Conservation (phyloP, 768 basidiomycete genomes). For the Dioszegia aurantiaca region DNA sequence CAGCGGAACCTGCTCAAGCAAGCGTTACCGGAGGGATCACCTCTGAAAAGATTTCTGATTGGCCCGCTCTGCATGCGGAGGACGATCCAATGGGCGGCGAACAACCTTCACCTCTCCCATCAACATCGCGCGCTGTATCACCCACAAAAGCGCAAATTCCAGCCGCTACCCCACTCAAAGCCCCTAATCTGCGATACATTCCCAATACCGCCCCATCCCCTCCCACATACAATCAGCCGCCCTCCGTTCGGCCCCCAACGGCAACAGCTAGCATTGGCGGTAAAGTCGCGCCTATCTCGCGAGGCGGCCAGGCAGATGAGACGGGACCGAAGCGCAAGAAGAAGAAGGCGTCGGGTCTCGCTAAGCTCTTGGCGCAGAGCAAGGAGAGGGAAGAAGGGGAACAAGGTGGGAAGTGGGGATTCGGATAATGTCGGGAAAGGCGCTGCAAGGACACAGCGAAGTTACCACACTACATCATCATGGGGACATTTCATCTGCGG, state of each 20-base stretch:
- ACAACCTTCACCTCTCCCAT: neutral
- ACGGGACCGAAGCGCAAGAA: constrained; percentile 21
- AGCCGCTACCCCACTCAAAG: constrained; percentile 8
- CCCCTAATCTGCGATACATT: constrained; percentile 27
- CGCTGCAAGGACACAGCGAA: neutral
- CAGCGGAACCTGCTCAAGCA: no score
- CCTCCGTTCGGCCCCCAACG: constrained; percentile 11
- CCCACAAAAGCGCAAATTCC: neutral
- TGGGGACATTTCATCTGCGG: no score
- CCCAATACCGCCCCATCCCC: constrained; percentile 24
- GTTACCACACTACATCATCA: no score
- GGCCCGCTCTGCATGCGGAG: neutral
- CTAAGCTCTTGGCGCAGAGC: constrained; percentile 43
- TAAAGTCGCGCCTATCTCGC: neutral
- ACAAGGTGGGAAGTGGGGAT: constrained; percentile 24
- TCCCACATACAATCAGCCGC: constrained; percentile 33
- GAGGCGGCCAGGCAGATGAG: constrained; percentile 6
- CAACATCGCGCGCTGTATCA: no score
- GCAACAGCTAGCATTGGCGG: neutral
- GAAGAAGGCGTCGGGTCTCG: constrained; percentile 41
- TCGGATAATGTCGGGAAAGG: constrained; percentile 25
- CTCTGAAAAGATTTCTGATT: neutral
- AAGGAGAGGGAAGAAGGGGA: constrained; percentile 28
- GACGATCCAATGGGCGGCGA: constrained; percentile 6
- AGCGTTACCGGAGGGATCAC: no score